A percentile compares a stretch with the other conserved stretches of the same genome.
These are phyloP conservation scores for Isoetes engelmannii DNA, from an alignment of 83 land plant species.

Conservation along the genomic window DNA sequence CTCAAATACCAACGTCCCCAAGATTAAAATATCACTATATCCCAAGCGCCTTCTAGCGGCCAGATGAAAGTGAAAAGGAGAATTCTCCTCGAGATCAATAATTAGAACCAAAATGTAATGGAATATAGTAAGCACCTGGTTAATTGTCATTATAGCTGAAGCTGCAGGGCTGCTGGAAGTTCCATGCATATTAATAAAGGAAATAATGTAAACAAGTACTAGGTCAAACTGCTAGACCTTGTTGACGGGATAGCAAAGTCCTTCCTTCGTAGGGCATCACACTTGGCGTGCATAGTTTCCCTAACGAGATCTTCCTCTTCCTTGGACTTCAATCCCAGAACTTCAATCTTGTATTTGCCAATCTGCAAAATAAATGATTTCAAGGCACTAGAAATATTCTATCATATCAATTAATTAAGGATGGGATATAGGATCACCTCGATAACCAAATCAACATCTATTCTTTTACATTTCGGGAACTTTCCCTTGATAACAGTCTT, in stretches of 20 bases:
- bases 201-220: neutral
- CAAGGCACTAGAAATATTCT: neutral
- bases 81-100: too few relatives aligned
- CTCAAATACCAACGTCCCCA: too few relatives aligned
- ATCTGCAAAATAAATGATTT: constrained; percentile 20
- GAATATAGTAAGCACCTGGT: too few relatives aligned
- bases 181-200: neutral
- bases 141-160: neutral
- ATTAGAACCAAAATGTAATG: too few relatives aligned
- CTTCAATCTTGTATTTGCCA: constrained; percentile 32
- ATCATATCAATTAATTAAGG: neutral
- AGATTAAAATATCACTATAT: too few relatives aligned
- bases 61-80: too few relatives aligned
- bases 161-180: neutral
- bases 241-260: constrained; percentile 12
- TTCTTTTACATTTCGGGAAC: constrained; percentile 15
- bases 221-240: constrained; percentile 6
- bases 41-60: too few relatives aligned
- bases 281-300: constrained; percentile 5
- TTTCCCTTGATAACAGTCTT: constrained; percentile 16
- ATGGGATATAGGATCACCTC: constrained; percentile 13
- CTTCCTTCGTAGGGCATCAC: neutral
- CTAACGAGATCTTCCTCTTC: constrained; percentile 31
- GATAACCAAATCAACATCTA: constrained; percentile 24
- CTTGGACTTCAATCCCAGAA: constrained; percentile 21